Percentiles rank a stretch among this genome's conserved stretches.
Evolutionary conservation across 495 filamentous ascomycete species (phyloP).

Genomic region (Penicillium daleae): DNA sequence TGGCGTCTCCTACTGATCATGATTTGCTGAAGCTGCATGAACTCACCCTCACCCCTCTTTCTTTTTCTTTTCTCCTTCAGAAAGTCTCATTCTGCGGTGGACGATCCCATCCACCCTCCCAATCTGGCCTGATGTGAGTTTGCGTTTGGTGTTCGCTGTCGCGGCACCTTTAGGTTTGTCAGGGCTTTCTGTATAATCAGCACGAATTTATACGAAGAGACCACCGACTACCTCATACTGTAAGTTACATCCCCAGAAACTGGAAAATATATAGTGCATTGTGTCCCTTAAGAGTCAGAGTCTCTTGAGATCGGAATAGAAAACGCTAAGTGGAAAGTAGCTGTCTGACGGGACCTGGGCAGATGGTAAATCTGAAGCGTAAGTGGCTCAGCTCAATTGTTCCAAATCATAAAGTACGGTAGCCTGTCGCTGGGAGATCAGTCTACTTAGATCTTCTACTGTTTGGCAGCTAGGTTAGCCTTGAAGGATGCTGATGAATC

Average conservation of each 20-base stretch:
- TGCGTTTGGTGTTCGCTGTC: not conserved
- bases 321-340: not conserved
- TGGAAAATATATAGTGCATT: too few species aligned
- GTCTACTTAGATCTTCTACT: too few species aligned
- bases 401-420: too few species aligned
- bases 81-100: too few species aligned
- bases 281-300: too few species aligned
- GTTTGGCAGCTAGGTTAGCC: too few species aligned
- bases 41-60: not conserved
- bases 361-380: not conserved
- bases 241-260: not conserved
- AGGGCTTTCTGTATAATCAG: not conserved
- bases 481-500: too few species aligned
- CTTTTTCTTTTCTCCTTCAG: not conserved
- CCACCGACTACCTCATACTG: not conserved
- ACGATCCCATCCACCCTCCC: too few species aligned
- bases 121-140: not conserved
- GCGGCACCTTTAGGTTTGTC: not conserved
- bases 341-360: not conserved
- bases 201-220: not conserved
- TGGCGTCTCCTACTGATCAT: not conserved
- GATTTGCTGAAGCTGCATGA: not conserved
- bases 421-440: too few species aligned
- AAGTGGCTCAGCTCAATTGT: not conserved
- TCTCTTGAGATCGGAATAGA: not conserved